Conservation (phyloP, 805 yeast genomes). For the Starmerella gropengiesseri region DNA sequence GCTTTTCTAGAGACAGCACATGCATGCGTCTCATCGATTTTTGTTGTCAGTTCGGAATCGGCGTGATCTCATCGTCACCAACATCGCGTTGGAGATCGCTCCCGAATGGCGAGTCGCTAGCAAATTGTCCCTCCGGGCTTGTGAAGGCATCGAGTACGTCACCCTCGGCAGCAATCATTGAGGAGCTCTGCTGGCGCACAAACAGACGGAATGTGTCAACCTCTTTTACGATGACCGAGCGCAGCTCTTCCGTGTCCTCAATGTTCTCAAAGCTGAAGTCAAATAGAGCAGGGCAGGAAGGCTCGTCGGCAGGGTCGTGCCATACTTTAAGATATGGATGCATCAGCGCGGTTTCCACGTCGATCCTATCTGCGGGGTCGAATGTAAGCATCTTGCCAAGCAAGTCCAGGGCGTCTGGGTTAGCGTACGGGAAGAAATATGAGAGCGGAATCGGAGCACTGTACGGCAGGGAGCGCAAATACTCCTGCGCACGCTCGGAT, state of each 20-base stretch:
- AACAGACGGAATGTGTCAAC: constrained; percentile 35
- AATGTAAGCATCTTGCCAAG: constrained; percentile 63
- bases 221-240: constrained; percentile 67
- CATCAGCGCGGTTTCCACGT: constrained; percentile 70
- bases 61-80: constrained; percentile 12
- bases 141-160: background rate
- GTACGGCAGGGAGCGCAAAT: constrained; percentile 68
- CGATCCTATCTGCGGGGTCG: constrained; percentile 71
- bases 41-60: constrained; percentile 1
- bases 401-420: constrained; percentile 59
- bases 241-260: constrained; percentile 62
- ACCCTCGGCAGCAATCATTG: background rate
- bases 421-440: constrained; percentile 40
- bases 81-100: constrained; percentile 3
- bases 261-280: constrained; percentile 90
- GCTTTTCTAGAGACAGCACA: background rate
- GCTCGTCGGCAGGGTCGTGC: constrained; percentile 93
- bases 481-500: constrained; percentile 78
- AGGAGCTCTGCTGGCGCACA: constrained; percentile 21
- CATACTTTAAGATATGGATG: constrained; percentile 83
- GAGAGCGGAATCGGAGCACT: constrained; percentile 50
- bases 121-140: constrained; percentile 2
- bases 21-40: too few species aligned
- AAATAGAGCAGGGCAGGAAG: constrained; percentile 72
- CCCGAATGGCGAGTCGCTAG: constrained; percentile 3